A percentile compares a stretch with the other conserved stretches of the same genome.
phyloP scores from a whole-genome alignment of 2,329 filamentous ascomycete genomes.

The Magnaporthiopsis incrustans region DNA sequence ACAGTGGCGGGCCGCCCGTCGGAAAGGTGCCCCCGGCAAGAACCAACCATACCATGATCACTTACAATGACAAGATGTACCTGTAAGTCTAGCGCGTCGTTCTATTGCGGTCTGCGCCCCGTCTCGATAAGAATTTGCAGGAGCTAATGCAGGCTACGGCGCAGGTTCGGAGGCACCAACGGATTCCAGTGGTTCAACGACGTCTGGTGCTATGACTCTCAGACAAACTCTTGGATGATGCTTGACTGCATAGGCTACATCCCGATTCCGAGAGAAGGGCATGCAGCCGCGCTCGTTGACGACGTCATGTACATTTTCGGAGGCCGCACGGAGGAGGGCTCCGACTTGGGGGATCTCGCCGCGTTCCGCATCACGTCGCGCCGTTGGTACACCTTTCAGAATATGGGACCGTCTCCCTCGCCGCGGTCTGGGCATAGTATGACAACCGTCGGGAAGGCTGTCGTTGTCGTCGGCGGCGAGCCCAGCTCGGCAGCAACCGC shows the following conservation, averaged over 20 bases:
- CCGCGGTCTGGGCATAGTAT: constrained; percentile 94
- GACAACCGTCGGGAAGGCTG: constrained; percentile 87
- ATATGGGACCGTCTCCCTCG: constrained; percentile 95
- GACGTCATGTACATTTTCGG: constrained; percentile 99
- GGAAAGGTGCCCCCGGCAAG: constrained; percentile 74
- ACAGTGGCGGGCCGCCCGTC: constrained; percentile 48
- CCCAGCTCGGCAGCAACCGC: constrained; percentile 80
- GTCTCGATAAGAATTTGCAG: constrained; percentile 8
- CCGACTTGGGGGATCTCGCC: constrained; percentile 85
- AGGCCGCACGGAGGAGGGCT: constrained; percentile 86
- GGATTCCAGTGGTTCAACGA: constrained; percentile 98
- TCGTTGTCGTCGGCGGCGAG: constrained; percentile 89
- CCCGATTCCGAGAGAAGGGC: constrained; percentile 84
- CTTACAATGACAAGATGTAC: constrained; percentile 88
- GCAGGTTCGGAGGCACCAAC: constrained; percentile 92
- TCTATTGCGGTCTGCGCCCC: not conserved
- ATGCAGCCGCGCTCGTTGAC: constrained; percentile 86
- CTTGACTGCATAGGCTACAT: constrained; percentile 98
- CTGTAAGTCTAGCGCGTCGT: constrained; percentile 53
- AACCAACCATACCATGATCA: constrained; percentile 91
- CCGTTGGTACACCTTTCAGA: constrained; percentile 98
- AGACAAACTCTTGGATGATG: constrained; percentile 74
- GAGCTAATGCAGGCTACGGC: constrained; percentile 3
- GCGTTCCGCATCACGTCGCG: constrained; percentile 68
- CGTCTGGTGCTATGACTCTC: constrained; percentile 91